Conservation (phyloP, 2,329 filamentous ascomycete species). For the Epichloe sibirici region DNA sequence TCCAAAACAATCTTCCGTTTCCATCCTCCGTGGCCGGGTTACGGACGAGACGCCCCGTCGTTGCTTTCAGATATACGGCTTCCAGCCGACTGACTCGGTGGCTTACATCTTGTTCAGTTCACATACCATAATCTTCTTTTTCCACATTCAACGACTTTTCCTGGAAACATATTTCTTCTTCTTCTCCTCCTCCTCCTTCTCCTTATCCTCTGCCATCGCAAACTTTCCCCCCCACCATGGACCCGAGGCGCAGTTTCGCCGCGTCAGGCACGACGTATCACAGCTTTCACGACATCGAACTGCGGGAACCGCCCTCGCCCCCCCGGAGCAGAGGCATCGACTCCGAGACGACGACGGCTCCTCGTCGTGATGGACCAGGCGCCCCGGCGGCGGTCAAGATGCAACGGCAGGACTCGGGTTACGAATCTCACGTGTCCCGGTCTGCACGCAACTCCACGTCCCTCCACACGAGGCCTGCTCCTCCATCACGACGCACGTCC, state of each 20-base stretch:
- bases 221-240: conserved; percentile 3
- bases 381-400: conserved; percentile 27
- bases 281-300: conserved; percentile 39
- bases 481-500: conserved; percentile 23
- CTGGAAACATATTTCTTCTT: background rate
- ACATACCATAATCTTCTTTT: background rate
- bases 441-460: conserved; percentile 25
- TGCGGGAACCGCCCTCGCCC: conserved; percentile 26
- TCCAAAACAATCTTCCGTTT: too few relatives aligned
- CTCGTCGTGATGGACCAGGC: too few relatives aligned
- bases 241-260: conserved; percentile 23
- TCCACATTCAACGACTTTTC: background rate
- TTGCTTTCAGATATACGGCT: background rate
- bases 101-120: background rate
- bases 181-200: background rate
- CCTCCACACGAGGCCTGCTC: conserved; percentile 14
- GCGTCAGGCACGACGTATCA: conserved; percentile 40
- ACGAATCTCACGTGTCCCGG: conserved; percentile 35
- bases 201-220: background rate
- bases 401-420: conserved; percentile 46
- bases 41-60: background rate
- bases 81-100: background rate
- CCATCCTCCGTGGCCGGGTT: background rate
- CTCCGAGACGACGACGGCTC: conserved; percentile 5
- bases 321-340: conserved; percentile 7